Base-by-base conservation (phyloP, 2,329 filamentous ascomycete species). In the Claviceps quebecensis region DNA sequence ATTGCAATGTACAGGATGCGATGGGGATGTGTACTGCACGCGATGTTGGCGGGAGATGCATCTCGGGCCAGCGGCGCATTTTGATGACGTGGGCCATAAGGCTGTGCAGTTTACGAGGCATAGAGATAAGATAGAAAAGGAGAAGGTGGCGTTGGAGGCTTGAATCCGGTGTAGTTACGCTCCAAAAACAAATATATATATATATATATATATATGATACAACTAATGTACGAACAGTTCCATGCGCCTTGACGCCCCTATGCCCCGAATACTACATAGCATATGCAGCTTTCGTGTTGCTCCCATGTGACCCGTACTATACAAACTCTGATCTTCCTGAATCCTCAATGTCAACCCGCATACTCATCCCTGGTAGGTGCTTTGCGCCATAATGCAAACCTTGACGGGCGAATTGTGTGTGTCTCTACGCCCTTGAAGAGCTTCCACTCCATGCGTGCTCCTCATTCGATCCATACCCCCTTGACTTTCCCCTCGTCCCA, bases 41-140 rank as follows among this genome's bases (percentile, higher is more conserved):
- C 71, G 77, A 16, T 94, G 88, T 69, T 95, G 87, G 87, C 76
- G 74, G 53, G 87, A 91, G 61, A 87, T 88, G 65, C 88, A 94
- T 60, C 69, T 79, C 37, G 83, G 85, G 0, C 80, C 81, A 1
- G 72, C 73, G 45, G 86, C 84, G 0, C 81, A 80, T 1, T 82
- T 77, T 47, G 86, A 90, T 53, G 85, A 89, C 64, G 72, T 76
- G 53, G 75, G 72, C 0, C 88, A 95, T 60, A 74, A 73, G 56
- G 84, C 83, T 56, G 77, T 84, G 48, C 76, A 76, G 55, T 84
- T 79, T 60, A 69, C 66, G 40, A 70, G 60, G 61, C 64, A 60
- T 11, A 59, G 52, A 47, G 63, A 63, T 53, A 61, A 69, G 49
- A 60, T 56, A 26, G 61, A 69, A 45, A 60, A 56, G 16, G 14